Conservation (phyloP, 2,329 filamentous ascomycete species). For the Hymenoscyphus scutula region DNA sequence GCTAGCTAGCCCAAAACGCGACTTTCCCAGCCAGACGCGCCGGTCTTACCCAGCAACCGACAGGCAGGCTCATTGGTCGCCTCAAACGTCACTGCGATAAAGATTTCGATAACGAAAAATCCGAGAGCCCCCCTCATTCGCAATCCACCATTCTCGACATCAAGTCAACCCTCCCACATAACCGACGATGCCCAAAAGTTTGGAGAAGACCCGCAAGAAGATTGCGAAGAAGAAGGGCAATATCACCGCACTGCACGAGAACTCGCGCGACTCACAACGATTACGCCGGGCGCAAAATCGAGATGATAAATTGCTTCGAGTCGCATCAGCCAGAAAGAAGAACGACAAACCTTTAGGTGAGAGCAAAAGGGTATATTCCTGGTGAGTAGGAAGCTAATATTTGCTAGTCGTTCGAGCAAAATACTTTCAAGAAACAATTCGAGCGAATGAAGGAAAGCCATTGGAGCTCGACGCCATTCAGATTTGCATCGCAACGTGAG, state of each 20-base stretch:
- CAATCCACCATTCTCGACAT: not conserved
- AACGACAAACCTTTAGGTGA: slow-evolving; percentile 72
- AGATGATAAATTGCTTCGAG: slow-evolving; percentile 77
- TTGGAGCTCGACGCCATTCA: slow-evolving; percentile 58
- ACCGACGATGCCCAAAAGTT: slow-evolving; percentile 67
- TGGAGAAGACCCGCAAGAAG: slow-evolving; percentile 83
- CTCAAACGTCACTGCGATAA: slow-evolving; percentile 20
- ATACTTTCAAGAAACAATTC: slow-evolving; percentile 69
- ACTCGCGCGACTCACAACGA: slow-evolving; percentile 80
- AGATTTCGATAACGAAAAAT: slow-evolving; percentile 25
- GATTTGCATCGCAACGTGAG: slow-evolving; percentile 59
- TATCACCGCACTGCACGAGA: slow-evolving; percentile 76
- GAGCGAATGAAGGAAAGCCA: slow-evolving; percentile 48
- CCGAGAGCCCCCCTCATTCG: not conserved
- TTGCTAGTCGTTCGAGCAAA: slow-evolving; percentile 60
- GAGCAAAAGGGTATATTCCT: slow-evolving; percentile 14
- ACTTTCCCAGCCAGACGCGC: too few relatives aligned
- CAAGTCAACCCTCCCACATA: not conserved
- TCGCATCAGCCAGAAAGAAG: slow-evolving; percentile 67
- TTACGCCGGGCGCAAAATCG: slow-evolving; percentile 75
- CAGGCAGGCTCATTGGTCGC: slow-evolving; percentile 18
- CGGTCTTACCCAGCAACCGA: not conserved
- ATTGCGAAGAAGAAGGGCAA: slow-evolving; percentile 83
- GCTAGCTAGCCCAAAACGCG: not conserved
- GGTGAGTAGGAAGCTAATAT: slow-evolving; percentile 14